A percentile compares a stretch with the other conserved stretches of the same genome.
These are phyloP conservation scores for Monilinia aucupariae DNA, from an alignment of 2,329 filamentous ascomycete genomes.

Conservation along the genomic window DNA sequence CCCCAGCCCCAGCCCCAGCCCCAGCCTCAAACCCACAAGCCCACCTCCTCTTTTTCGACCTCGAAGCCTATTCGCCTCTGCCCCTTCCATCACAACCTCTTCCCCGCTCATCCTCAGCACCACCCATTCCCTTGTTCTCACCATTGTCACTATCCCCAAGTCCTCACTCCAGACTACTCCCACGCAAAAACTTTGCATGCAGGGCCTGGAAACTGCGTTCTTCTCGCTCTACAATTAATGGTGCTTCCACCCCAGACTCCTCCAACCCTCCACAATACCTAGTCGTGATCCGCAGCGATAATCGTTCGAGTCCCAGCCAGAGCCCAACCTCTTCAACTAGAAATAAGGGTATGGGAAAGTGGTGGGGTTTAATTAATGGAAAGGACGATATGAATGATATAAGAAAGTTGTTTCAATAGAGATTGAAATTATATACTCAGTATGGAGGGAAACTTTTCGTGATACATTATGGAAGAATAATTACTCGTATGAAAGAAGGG, in stretches of 20 bases:
- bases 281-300: neutral
- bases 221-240: neutral
- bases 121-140: neutral
- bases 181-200: neutral
- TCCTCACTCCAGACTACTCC: no score
- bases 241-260: neutral
- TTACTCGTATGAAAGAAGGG: neutral
- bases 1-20: neutral
- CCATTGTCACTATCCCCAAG: neutral
- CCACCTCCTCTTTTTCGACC: neutral
- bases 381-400: neutral
- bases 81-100: neutral
- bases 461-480: neutral
- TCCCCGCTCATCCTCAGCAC: neutral
- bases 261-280: neutral
- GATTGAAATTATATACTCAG: neutral
- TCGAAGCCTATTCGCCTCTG: neutral
- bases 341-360: neutral
- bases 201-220: slow-evolving; percentile 1
- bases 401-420: neutral
- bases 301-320: neutral
- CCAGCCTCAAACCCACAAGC: neutral
- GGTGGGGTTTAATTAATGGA: neutral
- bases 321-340: neutral
- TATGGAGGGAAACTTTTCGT: neutral